A percentile compares a stretch with the other conserved stretches of the same genome.
These are phyloP conservation scores for Ploettnerulaceae sp. DNA, from an alignment of 2,329 filamentous ascomycete genomes.

Conservation along the genomic window DNA sequence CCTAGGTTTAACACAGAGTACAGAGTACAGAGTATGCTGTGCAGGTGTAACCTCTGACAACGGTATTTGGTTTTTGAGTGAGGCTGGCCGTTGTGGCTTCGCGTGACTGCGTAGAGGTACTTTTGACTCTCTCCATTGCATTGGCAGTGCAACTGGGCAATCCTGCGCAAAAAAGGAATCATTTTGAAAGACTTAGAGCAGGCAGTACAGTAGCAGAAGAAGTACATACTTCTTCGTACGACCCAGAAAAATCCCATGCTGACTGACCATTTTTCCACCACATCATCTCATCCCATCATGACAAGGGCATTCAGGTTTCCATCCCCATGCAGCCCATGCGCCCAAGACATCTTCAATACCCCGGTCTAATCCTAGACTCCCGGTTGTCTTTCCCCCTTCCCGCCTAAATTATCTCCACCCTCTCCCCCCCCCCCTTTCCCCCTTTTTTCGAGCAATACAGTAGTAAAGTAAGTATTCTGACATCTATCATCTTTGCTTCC, in stretches of 20 bases:
- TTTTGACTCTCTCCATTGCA: constrained; percentile 1
- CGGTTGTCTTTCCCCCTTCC: constrained; percentile 8
- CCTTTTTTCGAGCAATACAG: too few species aligned
- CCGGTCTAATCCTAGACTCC: constrained; percentile 2
- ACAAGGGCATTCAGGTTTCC: background rate
- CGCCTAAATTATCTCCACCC: constrained; percentile 7
- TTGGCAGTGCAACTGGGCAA: background rate
- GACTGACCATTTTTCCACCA: background rate
- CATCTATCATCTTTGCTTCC: too few species aligned
- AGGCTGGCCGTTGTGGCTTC: background rate
- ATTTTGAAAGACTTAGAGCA: background rate
- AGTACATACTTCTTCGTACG: too few species aligned
- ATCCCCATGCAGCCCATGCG: too few species aligned
- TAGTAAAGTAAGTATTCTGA: too few species aligned
- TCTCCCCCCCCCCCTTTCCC: too few species aligned
- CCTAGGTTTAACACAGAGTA: too few species aligned
- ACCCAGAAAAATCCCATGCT: background rate
- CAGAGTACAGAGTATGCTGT: background rate
- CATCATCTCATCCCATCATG: background rate
- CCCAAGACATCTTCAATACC: too few species aligned
- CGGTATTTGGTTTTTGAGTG: background rate
- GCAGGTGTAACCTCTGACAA: constrained; percentile 4
- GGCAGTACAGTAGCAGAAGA: background rate
- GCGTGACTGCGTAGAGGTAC: background rate
- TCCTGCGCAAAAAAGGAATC: background rate